Conservation (phyloP, 1,284 basidiomycete genomes). For the Boletus semigastroideus region DNA sequence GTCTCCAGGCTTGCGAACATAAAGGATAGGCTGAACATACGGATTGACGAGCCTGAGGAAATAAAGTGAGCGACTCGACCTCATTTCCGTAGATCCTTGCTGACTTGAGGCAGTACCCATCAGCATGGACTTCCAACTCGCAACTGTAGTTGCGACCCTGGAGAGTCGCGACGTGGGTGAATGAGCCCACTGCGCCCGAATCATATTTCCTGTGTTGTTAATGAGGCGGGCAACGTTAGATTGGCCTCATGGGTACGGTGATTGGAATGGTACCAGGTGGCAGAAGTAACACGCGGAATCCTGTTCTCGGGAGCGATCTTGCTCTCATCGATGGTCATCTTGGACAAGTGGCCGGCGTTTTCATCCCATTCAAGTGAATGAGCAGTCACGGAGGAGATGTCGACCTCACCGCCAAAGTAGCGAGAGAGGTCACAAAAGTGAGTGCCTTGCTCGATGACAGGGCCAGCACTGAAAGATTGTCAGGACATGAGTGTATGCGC, state of each 20-base stretch:
- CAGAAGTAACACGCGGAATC: conserved; percentile 77
- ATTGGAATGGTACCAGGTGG: conserved; percentile 59
- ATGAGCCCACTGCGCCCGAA: conserved; percentile 86
- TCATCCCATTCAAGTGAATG: conserved; percentile 93
- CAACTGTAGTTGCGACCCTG: conserved; percentile 92
- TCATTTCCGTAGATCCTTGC: conserved; percentile 16
- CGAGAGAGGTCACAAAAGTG: conserved; percentile 90
- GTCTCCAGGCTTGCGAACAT: conserved; percentile 81
- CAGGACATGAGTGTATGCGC: neutral
- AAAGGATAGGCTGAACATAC: conserved; percentile 80
- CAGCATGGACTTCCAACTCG: conserved; percentile 89
- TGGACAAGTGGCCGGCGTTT: conserved; percentile 82
- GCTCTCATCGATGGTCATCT: conserved; percentile 79
- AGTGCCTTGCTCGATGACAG: conserved; percentile 96
- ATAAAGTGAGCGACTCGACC: conserved; percentile 12
- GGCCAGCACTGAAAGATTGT: conserved; percentile 64
- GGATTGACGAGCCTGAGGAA: conserved; percentile 78
- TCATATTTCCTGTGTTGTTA: conserved; percentile 76
- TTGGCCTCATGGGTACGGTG: conserved; percentile 18
- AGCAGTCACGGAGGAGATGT: conserved; percentile 79
- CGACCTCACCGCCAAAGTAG: conserved; percentile 98
- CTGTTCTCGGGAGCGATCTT: conserved; percentile 77
- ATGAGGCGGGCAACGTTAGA: conserved; percentile 14
- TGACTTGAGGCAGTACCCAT: conserved; percentile 82
- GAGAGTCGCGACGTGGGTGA: conserved; percentile 85